These are phyloP conservation scores for Chaetomium tenue DNA, from an alignment of 495 filamentous ascomycete genomes.

Conservation along the genomic window DNA sequence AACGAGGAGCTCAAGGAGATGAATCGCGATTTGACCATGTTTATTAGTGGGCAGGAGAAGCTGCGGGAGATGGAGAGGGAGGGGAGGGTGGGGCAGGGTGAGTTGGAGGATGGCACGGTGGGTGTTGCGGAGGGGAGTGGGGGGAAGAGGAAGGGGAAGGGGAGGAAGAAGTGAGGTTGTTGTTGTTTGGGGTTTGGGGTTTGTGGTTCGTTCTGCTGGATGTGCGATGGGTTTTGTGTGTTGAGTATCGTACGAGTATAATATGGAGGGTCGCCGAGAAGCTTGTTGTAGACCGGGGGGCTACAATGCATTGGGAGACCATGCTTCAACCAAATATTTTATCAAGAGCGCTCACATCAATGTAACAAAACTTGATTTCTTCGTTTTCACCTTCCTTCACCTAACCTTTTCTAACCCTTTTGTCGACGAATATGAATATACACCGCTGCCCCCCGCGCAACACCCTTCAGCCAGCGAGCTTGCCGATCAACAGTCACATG, in stretches of 20 bases:
- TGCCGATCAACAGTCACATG: conserved; percentile 3
- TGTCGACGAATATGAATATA: too few species aligned
- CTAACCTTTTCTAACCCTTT: too few species aligned
- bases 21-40: conserved; percentile 88
- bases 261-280: too few species aligned
- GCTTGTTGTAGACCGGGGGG: too few species aligned
- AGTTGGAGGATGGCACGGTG: conserved; percentile 50
- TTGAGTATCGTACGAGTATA: not conserved
- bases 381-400: too few species aligned
- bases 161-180: conserved; percentile 32
- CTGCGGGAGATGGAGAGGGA: conserved; percentile 65
- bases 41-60: conserved; percentile 79
- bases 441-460: not conserved
- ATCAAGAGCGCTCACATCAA: too few species aligned
- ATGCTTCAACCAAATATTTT: too few species aligned
- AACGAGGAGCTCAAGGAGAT: conserved; percentile 70
- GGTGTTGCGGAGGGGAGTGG: conserved; percentile 37
- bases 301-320: too few species aligned
- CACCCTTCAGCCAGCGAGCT: not conserved
- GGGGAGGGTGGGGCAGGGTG: conserved; percentile 59
- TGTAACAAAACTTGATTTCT: too few species aligned
- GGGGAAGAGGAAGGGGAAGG: conserved; percentile 56
- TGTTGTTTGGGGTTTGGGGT: too few species aligned
- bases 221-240: not conserved
- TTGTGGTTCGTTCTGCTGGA: not conserved